Percentiles rank a stretch among this genome's conserved stretches.
phyloP scores from a whole-genome alignment of 108 stramenopile genomes.

The Nitzschia palea region DNA sequence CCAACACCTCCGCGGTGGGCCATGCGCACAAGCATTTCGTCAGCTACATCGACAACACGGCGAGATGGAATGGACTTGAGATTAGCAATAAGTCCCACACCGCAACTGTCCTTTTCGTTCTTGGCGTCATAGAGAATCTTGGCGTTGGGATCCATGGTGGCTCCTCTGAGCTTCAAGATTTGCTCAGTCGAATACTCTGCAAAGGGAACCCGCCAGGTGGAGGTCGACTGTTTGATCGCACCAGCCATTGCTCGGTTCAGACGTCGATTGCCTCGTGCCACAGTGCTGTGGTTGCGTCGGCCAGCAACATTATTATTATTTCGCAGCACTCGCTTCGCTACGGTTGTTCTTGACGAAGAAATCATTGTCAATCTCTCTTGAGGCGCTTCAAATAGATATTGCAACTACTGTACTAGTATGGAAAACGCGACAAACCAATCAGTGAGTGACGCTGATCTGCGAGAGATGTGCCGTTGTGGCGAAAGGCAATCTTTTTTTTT shows the following conservation, averaged over 20 bases:
- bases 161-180: conserved; percentile 51
- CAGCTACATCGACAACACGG: conserved; percentile 90
- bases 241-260: conserved; percentile 4
- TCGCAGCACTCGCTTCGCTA: conserved; percentile 32
- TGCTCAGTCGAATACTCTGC: conserved; percentile 64
- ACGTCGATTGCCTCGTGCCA: conserved; percentile 2
- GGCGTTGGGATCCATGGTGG: conserved; percentile 38
- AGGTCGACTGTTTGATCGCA: not conserved
- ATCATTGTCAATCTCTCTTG: conserved; percentile 14
- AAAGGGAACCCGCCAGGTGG: conserved; percentile 11
- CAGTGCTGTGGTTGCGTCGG: conserved; percentile 4
- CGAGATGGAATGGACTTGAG: conserved; percentile 82
- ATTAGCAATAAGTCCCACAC: conserved; percentile 88
- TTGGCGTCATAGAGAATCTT: conserved; percentile 68
- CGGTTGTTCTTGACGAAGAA: conserved; percentile 25
- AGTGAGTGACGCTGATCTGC: too few relatives aligned
- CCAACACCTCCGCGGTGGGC: conserved; percentile 95
- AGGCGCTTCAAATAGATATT: too few relatives aligned
- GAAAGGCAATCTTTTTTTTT: not conserved
- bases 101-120: conserved; percentile 86
- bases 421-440: too few relatives aligned
- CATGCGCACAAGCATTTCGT: conserved; percentile 98
- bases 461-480: too few relatives aligned
- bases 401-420: too few relatives aligned
- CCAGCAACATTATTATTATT: not conserved